Percentiles rank a stretch among this genome's conserved stretches.
Conservation (phyloP, 176 grass and related monocot species). For the Carex pumila region DNA sequence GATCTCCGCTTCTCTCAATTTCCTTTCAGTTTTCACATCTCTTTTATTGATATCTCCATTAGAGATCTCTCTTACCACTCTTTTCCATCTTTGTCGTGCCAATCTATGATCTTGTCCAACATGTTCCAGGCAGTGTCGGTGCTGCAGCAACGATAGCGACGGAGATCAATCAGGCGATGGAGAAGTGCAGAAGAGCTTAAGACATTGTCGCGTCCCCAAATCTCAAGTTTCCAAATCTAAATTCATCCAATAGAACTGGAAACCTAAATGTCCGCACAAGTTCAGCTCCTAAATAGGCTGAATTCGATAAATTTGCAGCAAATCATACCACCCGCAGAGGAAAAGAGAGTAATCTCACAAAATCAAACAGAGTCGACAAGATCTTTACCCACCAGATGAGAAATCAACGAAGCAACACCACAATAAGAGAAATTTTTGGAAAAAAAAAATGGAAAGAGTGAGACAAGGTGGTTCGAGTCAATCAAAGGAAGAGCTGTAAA, state of each 20-base stretch:
- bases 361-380: not conserved
- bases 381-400: not conserved
- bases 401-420: not conserved
- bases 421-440: not conserved
- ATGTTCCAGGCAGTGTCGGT: too few relatives aligned
- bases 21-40: too few relatives aligned
- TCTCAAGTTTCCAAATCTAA: slow-evolving; percentile 10
- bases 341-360: not conserved
- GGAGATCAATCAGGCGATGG: too few relatives aligned
- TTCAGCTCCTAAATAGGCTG: not conserved
- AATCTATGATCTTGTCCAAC: too few relatives aligned
- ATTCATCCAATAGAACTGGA: not conserved
- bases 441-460: not conserved
- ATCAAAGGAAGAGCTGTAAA: slow-evolving; percentile 12
- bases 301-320: not conserved
- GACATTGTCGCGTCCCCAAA: slow-evolving; percentile 39
- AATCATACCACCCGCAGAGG: not conserved
- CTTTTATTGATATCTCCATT: too few relatives aligned
- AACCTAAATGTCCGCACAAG: not conserved
- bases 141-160: too few relatives aligned
- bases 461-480: not conserved
- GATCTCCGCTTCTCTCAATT: too few relatives aligned
- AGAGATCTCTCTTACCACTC: too few relatives aligned
- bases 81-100: too few relatives aligned
- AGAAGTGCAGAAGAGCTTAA: too few relatives aligned